phyloP scores from a whole-genome alignment of 768 basidiomycete genomes.

The Candolleomyces efflorescens region DNA sequence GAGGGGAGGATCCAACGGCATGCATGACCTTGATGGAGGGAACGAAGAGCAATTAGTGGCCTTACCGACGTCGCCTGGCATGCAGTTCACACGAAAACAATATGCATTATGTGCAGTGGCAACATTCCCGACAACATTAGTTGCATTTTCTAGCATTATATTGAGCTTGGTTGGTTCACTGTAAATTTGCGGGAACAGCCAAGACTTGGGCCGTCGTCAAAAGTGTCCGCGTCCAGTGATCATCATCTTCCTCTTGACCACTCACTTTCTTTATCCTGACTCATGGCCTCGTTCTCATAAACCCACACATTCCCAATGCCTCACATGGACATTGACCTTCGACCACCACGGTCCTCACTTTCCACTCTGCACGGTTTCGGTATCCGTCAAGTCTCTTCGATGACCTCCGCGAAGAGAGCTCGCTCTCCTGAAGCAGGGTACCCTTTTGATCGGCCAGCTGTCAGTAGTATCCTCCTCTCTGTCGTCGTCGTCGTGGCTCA shows the following conservation, averaged over 20 bases:
- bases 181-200: no score
- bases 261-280: background rate
- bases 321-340: slow-evolving; percentile 57
- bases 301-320: slow-evolving; percentile 19
- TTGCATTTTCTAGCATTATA: no score
- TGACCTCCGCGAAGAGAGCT: slow-evolving; percentile 43
- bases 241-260: background rate
- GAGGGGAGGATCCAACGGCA: slow-evolving; percentile 29
- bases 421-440: slow-evolving; percentile 50
- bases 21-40: slow-evolving; percentile 18
- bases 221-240: no score
- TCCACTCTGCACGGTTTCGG: slow-evolving; percentile 35
- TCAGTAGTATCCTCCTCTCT: slow-evolving; percentile 26
- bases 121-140: no score
- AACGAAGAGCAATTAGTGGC: background rate
- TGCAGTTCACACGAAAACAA: background rate
- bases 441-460: slow-evolving; percentile 50
- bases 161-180: no score
- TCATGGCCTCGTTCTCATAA: background rate
- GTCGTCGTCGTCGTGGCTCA: background rate
- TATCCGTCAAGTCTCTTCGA: slow-evolving; percentile 9
- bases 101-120: background rate
- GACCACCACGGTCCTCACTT: slow-evolving; percentile 23
- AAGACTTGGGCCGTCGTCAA: no score
- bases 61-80: background rate